Base-by-base conservation (phyloP, 2,329 filamentous ascomycete species). In the Coleophoma cylindrospora region DNA sequence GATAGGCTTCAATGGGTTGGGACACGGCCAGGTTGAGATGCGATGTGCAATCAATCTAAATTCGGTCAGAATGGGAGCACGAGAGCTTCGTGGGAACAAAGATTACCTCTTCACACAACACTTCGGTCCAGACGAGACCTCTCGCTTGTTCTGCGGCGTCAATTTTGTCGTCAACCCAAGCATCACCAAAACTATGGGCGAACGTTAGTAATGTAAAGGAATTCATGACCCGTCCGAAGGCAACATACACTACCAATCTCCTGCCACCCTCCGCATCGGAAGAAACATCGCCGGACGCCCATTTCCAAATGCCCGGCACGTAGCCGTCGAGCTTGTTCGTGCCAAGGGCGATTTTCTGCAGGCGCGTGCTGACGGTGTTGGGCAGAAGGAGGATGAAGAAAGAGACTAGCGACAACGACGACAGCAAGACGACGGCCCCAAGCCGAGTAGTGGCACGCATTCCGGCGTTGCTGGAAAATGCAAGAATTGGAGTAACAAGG, bases 21-120 rank as follows among this genome's bases (percentile, higher is more conserved):
- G 63, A 58, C 7, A 52, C 46, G 1, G 64, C 61, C 41, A 62
- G 60, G 47, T 57, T 64, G 9, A 60, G 49, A n/a, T 57, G 54
- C 3, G 60, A 59, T 34, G 60, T 55, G 50, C 61, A 64, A 19
- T 57, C 54, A n/a, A 66, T 54, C 64, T 65, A 43, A 15, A 43
- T 13, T 19, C 13, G 32, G 27, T 27, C 27, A 27, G 27, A 27
- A 3, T 2, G 27, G 27, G 12, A 15, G 32, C 3, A n/a, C 34
- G n/a, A 19, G 21, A 34, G 17, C 38, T 47, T 15, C 9, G 14
- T 5, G n/a, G 15, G 12, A 33, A 19, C 27, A 38, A 34, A 21
- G 44, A 51, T 36, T 58, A 64, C 64, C 55, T 63, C 56, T 34
- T 64, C 56, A 51, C 62, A 66, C 27, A 64, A 41, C 38, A 59